phyloP scores from a whole-genome alignment of 257 asterid species.

The Schizonepeta tenuifolia region DNA sequence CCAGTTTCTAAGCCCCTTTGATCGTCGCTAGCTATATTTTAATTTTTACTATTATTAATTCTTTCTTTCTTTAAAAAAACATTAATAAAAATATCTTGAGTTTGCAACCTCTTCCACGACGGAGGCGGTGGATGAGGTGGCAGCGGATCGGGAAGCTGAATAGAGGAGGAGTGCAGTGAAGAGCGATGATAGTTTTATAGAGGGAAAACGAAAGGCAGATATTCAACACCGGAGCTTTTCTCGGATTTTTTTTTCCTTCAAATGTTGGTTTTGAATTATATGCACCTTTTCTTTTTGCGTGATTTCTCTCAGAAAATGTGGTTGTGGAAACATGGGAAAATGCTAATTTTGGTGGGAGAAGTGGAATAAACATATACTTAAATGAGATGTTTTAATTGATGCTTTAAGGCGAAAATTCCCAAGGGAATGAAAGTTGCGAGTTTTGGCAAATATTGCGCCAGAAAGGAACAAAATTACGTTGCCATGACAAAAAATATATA shows the following conservation, averaged over 20 bases:
- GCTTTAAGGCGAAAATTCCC: no score
- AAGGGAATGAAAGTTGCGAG: no score
- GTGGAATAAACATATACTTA: no score
- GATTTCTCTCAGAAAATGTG: not conserved
- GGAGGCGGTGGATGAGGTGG: constrained; percentile 29
- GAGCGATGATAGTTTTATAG: not conserved
- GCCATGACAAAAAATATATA: no score
- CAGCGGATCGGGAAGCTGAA: not conserved
- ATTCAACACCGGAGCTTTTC: constrained; percentile 27
- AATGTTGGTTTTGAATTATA: not conserved
- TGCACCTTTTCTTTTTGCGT: not conserved
- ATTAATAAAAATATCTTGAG: not conserved
- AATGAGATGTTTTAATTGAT: no score
- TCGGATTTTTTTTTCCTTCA: not conserved
- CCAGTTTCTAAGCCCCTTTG: not conserved
- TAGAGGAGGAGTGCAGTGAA: not conserved
- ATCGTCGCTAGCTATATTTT: not conserved
- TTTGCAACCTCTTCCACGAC: constrained; percentile 40
- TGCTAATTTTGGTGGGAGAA: constrained; percentile 3
- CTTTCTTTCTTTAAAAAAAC: not conserved
- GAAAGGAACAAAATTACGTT: no score
- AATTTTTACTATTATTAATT: not conserved
- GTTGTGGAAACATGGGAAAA: not conserved
- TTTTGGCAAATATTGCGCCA: no score
- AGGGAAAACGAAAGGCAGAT: not conserved